phyloP scores from a whole-genome alignment of 2,329 filamentous ascomycete genomes.

The Leptographium wingfieldii region DNA sequence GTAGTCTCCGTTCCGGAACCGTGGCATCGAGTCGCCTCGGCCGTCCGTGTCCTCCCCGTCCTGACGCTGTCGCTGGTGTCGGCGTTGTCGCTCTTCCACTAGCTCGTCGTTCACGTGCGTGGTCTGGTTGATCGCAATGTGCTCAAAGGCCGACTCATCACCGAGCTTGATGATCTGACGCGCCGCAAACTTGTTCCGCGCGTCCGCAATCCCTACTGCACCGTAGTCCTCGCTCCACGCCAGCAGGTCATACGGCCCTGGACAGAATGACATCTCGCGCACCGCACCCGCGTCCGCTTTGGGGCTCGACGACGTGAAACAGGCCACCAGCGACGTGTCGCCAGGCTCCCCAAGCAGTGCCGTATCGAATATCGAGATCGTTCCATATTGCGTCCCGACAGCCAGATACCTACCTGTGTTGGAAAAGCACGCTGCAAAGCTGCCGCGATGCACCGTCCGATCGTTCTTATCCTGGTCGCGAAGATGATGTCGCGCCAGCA shows the following conservation, averaged over 20 bases:
- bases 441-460: constrained; percentile 45
- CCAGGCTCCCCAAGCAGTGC: constrained; percentile 29
- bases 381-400: constrained; percentile 68
- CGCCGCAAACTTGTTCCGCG: constrained; percentile 51
- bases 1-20: neutral
- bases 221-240: constrained; percentile 89
- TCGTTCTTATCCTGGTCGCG: constrained; percentile 45
- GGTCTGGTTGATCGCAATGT: constrained; percentile 34
- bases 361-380: constrained; percentile 62
- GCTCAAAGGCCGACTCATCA: constrained; percentile 37
- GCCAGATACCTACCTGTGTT: constrained; percentile 58
- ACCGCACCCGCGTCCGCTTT: constrained; percentile 64
- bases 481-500: constrained; percentile 39
- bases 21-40: neutral
- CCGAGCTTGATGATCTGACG: constrained; percentile 58
- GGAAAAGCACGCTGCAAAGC: constrained; percentile 70
- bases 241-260: constrained; percentile 77
- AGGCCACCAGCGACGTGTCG: constrained; percentile 53
- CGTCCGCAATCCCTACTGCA: constrained; percentile 59
- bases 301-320: constrained; percentile 67
- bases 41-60: neutral
- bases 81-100: constrained; percentile 28
- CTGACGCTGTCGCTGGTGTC: constrained; percentile 14
- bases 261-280: constrained; percentile 83
- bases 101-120: constrained; percentile 15